These are phyloP conservation scores for Aureobasidium zeae DNA, from an alignment of 2,329 filamentous ascomycete genomes.

Conservation along the genomic window DNA sequence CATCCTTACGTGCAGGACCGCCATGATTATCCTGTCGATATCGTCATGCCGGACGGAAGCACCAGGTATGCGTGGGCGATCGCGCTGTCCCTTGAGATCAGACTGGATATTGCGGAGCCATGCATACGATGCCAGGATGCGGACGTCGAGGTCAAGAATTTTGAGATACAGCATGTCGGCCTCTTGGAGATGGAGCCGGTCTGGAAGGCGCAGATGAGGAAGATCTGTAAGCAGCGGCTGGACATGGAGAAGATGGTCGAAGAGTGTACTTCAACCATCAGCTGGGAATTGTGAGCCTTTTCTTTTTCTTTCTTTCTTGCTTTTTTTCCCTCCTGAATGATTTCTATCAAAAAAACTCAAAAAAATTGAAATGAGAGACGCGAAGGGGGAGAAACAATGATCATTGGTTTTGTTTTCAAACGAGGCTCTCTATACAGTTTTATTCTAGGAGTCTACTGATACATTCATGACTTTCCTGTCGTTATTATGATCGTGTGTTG, in stretches of 20 bases:
- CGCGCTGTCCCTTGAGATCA: not conserved
- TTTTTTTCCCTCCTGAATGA: not conserved
- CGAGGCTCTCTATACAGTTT: too few species aligned
- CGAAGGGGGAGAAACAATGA: too few species aligned
- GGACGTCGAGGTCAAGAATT: too few species aligned
- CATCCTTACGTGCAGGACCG: not conserved
- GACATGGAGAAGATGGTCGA: not conserved
- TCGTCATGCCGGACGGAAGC: not conserved
- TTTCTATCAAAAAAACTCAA: not conserved
- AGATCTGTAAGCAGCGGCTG: not conserved
- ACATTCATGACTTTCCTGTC: too few species aligned
- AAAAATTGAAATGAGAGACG: too few species aligned
- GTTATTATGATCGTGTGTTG: too few species aligned
- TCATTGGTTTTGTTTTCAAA: too few species aligned
- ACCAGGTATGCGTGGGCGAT: not conserved
- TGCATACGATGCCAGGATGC: too few species aligned
- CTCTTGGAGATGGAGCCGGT: slow-evolving; percentile 1
- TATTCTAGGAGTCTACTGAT: too few species aligned
- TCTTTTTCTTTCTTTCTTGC: not conserved
- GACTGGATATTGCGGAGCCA: too few species aligned
- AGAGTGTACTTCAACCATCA: too few species aligned
- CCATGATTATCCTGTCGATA: slow-evolving; percentile 1
- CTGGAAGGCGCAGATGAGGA: not conserved
- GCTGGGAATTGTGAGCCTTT: not conserved
- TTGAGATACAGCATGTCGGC: too few species aligned